These are phyloP conservation scores for Beauveria scarabaeidicola DNA, from an alignment of 2,329 filamentous ascomycete species.

Conservation along the genomic window DNA sequence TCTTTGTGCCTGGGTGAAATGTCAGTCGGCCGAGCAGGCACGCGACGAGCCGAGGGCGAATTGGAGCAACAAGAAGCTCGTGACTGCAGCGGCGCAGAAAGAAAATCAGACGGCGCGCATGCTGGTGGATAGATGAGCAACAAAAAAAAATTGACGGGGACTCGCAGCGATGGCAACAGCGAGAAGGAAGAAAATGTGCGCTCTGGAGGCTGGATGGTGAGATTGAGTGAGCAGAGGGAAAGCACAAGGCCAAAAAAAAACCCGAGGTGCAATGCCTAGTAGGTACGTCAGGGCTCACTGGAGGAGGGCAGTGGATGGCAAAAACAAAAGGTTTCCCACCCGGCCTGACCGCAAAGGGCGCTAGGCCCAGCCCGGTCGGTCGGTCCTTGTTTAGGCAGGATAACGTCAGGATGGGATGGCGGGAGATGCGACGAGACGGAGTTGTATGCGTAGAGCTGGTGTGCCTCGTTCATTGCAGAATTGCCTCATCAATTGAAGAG, in stretches of 20 bases:
- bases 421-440: neutral
- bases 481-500: too few species aligned
- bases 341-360: neutral
- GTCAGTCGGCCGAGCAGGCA: neutral
- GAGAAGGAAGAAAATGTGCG: neutral
- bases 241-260: neutral
- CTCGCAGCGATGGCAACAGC: neutral
- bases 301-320: too few species aligned
- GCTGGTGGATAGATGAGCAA: neutral
- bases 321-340: neutral
- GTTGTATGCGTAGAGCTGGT: neutral
- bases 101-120: neutral
- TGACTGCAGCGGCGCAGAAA: neutral
- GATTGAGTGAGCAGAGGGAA: neutral
- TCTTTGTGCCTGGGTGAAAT: neutral
- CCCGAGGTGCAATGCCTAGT: neutral
- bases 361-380: constrained; percentile 1
- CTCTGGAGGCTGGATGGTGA: neutral
- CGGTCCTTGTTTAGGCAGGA: neutral
- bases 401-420: too few species aligned
- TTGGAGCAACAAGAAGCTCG: neutral
- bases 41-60: neutral
- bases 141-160: neutral
- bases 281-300: constrained; percentile 1
- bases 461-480: neutral